Base-by-base conservation (phyloP, 2,329 filamentous ascomycete genomes). In the Balansia obtecta region DNA sequence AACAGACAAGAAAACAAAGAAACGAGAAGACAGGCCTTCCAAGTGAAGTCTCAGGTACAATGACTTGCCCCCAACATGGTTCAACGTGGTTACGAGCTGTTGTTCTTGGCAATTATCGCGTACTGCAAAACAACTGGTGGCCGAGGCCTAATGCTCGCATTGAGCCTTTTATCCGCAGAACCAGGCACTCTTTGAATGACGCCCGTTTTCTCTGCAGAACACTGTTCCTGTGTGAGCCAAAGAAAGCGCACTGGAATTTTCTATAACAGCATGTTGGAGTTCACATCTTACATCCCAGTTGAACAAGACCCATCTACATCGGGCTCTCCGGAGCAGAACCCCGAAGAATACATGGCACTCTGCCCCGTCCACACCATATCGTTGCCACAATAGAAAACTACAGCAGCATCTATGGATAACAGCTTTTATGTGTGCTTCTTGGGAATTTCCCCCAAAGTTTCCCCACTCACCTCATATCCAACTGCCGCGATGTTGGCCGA, bases 1-100 rank as follows among this genome's bases (percentile, higher is more conserved):
- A n/a, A 15, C n/a, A n/a, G 0, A 1, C 5, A 39, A 42, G 18
- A 9, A 18, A 40, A 40, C n/a, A 40, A 11, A 10, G 38, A 18
- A 16, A 16, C 27, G 8, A 27, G 27, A 8, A 27, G 27, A 7
- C 27, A 27, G 27, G 27, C 27, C 7, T 27, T 8, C 27, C 4
- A 7, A 27, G 27, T 27, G 5, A 27, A 27, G 27, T 6, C 27
- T 27, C 27, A 8, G 4, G 27, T 27, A 5, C 27, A 27, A n/a
- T n/a, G n/a, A 68, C 76, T 62, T 65, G 20, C 81, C 79, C 80
- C 90, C 61, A 97, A 95, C 61, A 97, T 95, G 61, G 88, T 90
- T 90, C 11, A 97, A 72, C 0, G 91, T 97, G 69, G 97, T 97
- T 97, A 97, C 30, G 97, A 76, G 58, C 86, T 93, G 71, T 95